Conservation (phyloP, 176 grass and related monocot genomes). For the Miscanthus lutarioriparius region DNA sequence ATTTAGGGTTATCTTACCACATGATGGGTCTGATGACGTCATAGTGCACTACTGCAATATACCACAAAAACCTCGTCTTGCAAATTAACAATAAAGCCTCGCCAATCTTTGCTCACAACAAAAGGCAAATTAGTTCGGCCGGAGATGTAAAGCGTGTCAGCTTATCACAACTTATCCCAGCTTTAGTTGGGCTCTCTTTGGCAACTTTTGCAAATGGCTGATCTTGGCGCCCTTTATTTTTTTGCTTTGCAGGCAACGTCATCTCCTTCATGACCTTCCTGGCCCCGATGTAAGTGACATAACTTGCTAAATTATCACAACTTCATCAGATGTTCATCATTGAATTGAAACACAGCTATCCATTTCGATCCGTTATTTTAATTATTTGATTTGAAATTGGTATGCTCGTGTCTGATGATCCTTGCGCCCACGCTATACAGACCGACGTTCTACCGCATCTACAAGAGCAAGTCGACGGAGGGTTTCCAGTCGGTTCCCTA, state of each 20-base stretch:
- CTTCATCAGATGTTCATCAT: not conserved
- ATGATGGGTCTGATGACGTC: not conserved
- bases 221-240: not conserved
- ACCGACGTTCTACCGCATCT: conserved; percentile 75
- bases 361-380: not conserved
- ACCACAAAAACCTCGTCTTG: not conserved
- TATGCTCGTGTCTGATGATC: not conserved
- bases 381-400: not conserved
- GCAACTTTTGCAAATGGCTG: conserved; percentile 4
- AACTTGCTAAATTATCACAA: not conserved
- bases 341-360: not conserved
- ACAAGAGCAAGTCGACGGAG: conserved; percentile 62
- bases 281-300: conserved; percentile 64
- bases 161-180: conserved; percentile 12
- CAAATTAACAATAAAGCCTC: not conserved
- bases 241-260: conserved; percentile 61
- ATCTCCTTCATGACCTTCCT: conserved; percentile 79
- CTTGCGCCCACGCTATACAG: conserved; percentile 13
- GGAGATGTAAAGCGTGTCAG: conserved; percentile 1
- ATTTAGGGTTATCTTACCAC: too few relatives aligned
- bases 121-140: not conserved
- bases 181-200: not conserved
- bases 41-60: not conserved
- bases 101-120: conserved; percentile 2
- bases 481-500: conserved; percentile 81